Base-by-base conservation (phyloP, 305 asterid genomes). In the Petunia hybrid region DNA sequence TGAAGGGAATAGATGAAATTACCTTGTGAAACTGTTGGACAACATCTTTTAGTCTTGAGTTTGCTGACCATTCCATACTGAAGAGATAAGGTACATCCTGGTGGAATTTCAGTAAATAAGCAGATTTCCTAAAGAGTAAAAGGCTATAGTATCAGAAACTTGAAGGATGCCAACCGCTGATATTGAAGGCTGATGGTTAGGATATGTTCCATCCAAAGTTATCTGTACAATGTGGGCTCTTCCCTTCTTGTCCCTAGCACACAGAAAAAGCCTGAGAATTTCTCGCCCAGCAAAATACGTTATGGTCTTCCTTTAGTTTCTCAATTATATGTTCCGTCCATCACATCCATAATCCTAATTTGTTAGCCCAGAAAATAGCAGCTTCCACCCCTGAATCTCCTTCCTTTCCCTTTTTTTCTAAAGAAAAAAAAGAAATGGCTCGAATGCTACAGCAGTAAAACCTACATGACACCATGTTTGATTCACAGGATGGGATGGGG, bases 11-110 rank as follows among this genome's bases (percentile, higher is more conserved):
- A 62, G 60, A 63, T 43, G 46, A 67, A 22, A 35, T 55, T 86
- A 91, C 98, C 95, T 78, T 83, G 75, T 86, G 87, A 87, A 94
- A 94, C 85, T 93, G 98, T 85, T 43, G 78, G 79, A 94, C 75
- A 76, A 83, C 90, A 84, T 93, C 91, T 84, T 84, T 89, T 80
- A 93, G 71, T 76, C 85, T 90, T 64, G 95, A 93, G 83, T 85
- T 83, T 42, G 75, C 67, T 7, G 92, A 90, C 97, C 97, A 93
- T 70, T 89, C 88, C 41, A 91, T 82, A 66, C 83, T 81, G 80
- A 89, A 86, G 71, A 86, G 88, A 85, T 62, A 83, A 43, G 98
- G 97, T 42, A 90, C 88, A 77, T 92, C 95, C 98, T 92, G 87
- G 62, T n/a, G 55, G 82, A 77, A 60, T 41, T 62, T 78, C 59